Evolutionary conservation across 2,329 filamentous ascomycete species (phyloP).

Genomic region (Daldinia eschscholtzii): DNA sequence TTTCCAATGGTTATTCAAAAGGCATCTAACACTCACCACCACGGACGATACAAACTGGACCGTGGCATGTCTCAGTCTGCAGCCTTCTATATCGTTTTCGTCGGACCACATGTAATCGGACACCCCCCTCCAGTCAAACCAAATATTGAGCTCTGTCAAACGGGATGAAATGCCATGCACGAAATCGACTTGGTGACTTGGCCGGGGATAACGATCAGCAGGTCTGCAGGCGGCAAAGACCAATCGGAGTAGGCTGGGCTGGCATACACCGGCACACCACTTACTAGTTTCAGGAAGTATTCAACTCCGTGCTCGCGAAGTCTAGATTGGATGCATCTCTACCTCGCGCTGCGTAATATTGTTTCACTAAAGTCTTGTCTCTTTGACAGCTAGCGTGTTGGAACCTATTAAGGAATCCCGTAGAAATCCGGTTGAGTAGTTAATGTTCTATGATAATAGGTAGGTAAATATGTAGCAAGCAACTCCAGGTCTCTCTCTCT

Average conservation of each 20-base stretch:
- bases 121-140: neutral
- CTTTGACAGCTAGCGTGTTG: neutral
- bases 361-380: neutral
- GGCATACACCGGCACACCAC: slow-evolving; percentile 11
- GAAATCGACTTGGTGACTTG: slow-evolving; percentile 10
- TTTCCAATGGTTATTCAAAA: neutral
- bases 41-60: neutral
- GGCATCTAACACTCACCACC: neutral
- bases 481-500: neutral
- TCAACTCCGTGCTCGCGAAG: slow-evolving; percentile 22
- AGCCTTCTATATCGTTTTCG: slow-evolving; percentile 3
- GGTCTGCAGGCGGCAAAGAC: slow-evolving; percentile 9
- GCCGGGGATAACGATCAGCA: slow-evolving; percentile 28
- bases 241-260: slow-evolving; percentile 30
- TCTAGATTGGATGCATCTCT: slow-evolving; percentile 8
- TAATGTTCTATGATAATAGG: neutral
- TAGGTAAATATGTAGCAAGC: neutral
- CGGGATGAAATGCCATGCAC: slow-evolving; percentile 10
- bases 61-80: neutral
- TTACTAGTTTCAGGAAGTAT: slow-evolving; percentile 11
- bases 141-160: slow-evolving; percentile 11
- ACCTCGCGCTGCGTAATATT: slow-evolving; percentile 7
- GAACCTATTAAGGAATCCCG: neutral
- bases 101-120: neutral
- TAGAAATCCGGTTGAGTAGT: neutral